Conservation (phyloP, 768 basidiomycete genomes). For the Tephrocybe rancida region DNA sequence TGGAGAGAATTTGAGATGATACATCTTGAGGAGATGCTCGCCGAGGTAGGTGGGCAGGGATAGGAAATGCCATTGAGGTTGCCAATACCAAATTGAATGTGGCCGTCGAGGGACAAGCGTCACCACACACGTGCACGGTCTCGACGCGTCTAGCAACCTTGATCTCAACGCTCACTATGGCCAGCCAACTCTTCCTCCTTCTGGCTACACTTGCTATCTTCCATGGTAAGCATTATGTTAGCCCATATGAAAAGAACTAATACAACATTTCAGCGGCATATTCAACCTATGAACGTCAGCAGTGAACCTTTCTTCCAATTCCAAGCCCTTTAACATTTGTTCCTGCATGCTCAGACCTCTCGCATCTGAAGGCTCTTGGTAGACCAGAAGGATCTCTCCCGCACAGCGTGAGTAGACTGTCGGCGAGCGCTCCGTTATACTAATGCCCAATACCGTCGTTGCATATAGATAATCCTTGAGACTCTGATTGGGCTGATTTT, state of each 20-base stretch:
- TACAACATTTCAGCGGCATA: conserved; percentile 58
- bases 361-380: conserved; percentile 75
- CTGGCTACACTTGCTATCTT: conserved; percentile 50
- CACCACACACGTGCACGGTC: conserved; percentile 16
- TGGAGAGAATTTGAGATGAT: conserved; percentile 70
- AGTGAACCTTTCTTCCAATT: background rate
- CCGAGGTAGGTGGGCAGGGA: conserved; percentile 75
- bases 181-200: conserved; percentile 47
- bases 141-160: conserved; percentile 13
- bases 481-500: conserved; percentile 62
- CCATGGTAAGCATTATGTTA: conserved; percentile 46
- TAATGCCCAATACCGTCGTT: background rate
- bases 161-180: conserved; percentile 35
- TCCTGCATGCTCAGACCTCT: conserved; percentile 55
- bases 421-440: background rate
- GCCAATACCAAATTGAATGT: conserved; percentile 2
- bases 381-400: conserved; percentile 70
- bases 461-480: conserved; percentile 65
- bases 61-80: conserved; percentile 67
- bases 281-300: conserved; percentile 80
- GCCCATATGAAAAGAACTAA: conserved; percentile 10
- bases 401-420: conserved; percentile 47
- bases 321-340: conserved; percentile 3
- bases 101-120: conserved; percentile 15
- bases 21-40: conserved; percentile 61